Base-by-base conservation (phyloP, 78 protist genomes). In the Capsaspora owczarzaki region DNA sequence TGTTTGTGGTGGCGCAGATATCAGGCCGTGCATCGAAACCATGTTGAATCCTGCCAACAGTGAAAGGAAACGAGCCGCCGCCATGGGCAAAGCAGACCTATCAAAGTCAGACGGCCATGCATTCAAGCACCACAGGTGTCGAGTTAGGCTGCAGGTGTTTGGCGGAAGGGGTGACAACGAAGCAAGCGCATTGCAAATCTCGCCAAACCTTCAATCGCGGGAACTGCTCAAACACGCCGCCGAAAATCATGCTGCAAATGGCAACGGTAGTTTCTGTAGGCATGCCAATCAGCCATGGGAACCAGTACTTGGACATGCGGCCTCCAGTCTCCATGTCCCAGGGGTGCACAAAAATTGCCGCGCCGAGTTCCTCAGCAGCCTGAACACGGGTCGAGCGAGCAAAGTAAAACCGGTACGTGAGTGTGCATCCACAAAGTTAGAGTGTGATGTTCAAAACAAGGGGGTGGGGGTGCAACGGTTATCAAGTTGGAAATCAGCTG, bases 21-120 rank as follows among this genome's bases (percentile, higher is more conserved):
- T 95, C 98, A 8, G 97, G 97, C 35, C 97, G 83, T n/a, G 75
- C 84, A 22, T 91, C 51, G 80, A 72, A 91, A 25, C 97, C 97
- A 44, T 94, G 97, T 60, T 89, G 86, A 4, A 94, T 86, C 22
- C 97, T 44, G 25, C 95, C 95, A 19, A 90, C 51, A 2, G 94
- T 91, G 63, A 72, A 82, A 3, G 94, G 91, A 76, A 94, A 94
- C 33, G 93, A 84, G 35, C 97, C 97, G 23, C 97, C 97, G n/a
- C 96, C 97, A 47, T 94, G 97, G 22, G 96, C 97, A 74, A 94
- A 91, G 63, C 87, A 77, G 22, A 94, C 85, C 44, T 81, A 20
- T 10, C 56, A 16, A 20, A 16, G n/a, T 20, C 10, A 16, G 16
- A 10, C 10, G 10, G 56, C 10, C 16, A 20, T 49, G 16, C 56